These are phyloP conservation scores for Kazachstania bromeliacearum DNA, from an alignment of 805 yeast species.

Conservation along the genomic window DNA sequence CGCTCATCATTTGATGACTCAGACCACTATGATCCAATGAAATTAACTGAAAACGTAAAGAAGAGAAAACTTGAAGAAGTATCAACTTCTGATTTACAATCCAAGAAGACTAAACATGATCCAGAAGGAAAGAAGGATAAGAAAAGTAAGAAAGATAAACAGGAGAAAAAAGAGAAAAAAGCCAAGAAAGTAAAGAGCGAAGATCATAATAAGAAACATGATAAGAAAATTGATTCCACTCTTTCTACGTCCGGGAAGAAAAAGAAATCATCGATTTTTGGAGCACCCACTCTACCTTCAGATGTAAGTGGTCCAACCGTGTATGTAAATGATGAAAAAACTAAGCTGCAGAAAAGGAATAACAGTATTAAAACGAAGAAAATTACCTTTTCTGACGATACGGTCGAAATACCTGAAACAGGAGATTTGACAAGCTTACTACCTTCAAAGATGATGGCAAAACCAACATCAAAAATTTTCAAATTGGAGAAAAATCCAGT, in stretches of 20 bases:
- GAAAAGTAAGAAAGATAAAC: slow-evolving; percentile 1
- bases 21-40: slow-evolving; percentile 3
- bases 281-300: slow-evolving; percentile 13
- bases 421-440: not conserved
- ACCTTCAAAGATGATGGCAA: slow-evolving; percentile 1
- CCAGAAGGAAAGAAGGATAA: slow-evolving; percentile 2
- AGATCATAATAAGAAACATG: slow-evolving; percentile 1
- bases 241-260: slow-evolving; percentile 12
- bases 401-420: slow-evolving; percentile 8
- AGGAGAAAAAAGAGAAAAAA: slow-evolving; percentile 5
- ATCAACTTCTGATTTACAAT: not conserved
- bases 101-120: slow-evolving; percentile 1
- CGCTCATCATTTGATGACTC: slow-evolving; percentile 2
- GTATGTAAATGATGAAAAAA: slow-evolving; percentile 12
- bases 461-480: not conserved
- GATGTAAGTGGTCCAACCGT: slow-evolving; percentile 4
- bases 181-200: slow-evolving; percentile 4
- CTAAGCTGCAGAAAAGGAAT: slow-evolving; percentile 6
- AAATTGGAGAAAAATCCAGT: too few species aligned
- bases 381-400: slow-evolving; percentile 19
- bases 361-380: slow-evolving; percentile 7
- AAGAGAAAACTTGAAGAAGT: not conserved
- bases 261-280: slow-evolving; percentile 28
- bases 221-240: not conserved
- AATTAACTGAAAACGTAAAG: not conserved